Conservation (phyloP, 306 rosid genomes). For the Echinosophora koreensis region DNA sequence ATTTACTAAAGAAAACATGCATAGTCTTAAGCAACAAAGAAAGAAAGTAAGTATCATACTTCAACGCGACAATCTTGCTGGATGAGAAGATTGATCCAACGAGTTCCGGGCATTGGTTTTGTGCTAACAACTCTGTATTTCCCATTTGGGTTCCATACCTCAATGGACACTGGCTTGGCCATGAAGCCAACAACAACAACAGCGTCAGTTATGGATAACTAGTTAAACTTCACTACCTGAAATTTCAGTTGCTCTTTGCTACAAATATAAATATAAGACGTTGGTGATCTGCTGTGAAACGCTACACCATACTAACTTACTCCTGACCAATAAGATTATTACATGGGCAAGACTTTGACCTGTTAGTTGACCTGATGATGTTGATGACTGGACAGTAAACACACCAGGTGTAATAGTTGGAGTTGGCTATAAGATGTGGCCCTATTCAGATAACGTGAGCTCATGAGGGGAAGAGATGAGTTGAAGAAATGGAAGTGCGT, state of each 20-base stretch:
- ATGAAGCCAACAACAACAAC: constrained; percentile 49
- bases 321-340: constrained; percentile 4
- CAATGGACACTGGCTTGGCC: constrained; percentile 93
- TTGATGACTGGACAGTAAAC: neutral
- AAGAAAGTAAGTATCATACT: constrained; percentile 54
- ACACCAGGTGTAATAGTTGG: neutral
- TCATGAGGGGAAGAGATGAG: constrained; percentile 43
- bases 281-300: constrained; percentile 41
- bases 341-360: constrained; percentile 19
- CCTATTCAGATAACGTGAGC: constrained; percentile 52
- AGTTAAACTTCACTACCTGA: constrained; percentile 38
- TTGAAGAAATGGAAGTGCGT: constrained; percentile 25
- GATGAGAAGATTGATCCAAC: constrained; percentile 94
- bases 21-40: neutral
- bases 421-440: constrained; percentile 15
- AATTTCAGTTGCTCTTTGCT: constrained; percentile 18
- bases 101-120: constrained; percentile 97
- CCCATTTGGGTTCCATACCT: constrained; percentile 95
- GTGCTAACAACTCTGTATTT: constrained; percentile 98
- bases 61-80: constrained; percentile 94
- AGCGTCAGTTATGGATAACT: constrained; percentile 7
- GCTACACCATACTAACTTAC: neutral
- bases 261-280: neutral
- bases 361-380: constrained; percentile 15
- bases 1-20: neutral